Evolutionary conservation across 768 basidiomycete genomes (phyloP).

Genomic region (Termitomyces sp.): DNA sequence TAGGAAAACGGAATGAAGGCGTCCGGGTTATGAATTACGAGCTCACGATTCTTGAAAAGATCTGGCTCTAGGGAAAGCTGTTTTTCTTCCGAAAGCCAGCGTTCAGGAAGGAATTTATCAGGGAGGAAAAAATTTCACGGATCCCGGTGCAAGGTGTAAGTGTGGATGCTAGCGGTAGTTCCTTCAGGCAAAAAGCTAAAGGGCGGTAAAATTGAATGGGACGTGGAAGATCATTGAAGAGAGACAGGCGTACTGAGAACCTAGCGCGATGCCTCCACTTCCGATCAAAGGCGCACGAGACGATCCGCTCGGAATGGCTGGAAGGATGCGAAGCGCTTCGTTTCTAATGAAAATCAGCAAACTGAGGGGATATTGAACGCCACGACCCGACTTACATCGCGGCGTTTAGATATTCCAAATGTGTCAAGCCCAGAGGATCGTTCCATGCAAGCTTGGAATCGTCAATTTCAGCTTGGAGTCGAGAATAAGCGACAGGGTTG

Average conservation of each 20-base stretch:
- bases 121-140: constrained; percentile 34
- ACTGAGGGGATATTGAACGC: not conserved
- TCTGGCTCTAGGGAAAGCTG: constrained; percentile 16
- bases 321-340: constrained; percentile 34
- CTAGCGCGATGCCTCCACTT: constrained; percentile 12
- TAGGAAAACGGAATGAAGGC: constrained; percentile 37
- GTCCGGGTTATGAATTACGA: constrained; percentile 19
- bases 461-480: constrained; percentile 14
- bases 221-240: too few relatives aligned
- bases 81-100: constrained; percentile 27
- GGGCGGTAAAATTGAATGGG: too few relatives aligned
- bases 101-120: constrained; percentile 34
- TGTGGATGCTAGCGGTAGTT: constrained; percentile 32
- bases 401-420: constrained; percentile 23
- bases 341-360: constrained; percentile 22
- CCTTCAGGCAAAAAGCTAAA: constrained; percentile 36
- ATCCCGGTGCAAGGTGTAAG: constrained; percentile 34
- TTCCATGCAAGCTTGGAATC: not conserved
- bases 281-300: constrained; percentile 23
- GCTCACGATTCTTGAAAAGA: constrained; percentile 13
- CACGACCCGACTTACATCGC: constrained; percentile 25
- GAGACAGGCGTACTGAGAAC: constrained; percentile 16
- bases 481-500: constrained; percentile 13
- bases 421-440: not conserved
- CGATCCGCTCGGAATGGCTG: constrained; percentile 30